Base-by-base conservation (phyloP, 108 stramenopile species). In the Cyclostephanos tholiformis region DNA sequence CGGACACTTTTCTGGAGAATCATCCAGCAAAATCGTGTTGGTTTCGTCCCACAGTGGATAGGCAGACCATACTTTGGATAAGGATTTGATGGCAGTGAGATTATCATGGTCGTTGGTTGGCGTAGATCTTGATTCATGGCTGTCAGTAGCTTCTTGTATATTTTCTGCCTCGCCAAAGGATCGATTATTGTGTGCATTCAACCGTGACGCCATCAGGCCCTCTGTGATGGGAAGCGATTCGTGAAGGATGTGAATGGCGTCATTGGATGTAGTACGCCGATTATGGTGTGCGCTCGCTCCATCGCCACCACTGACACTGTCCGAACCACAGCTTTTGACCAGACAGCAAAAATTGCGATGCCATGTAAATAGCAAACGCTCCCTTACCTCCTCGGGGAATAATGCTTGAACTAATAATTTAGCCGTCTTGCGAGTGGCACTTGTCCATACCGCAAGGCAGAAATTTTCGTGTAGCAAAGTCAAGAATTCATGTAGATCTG, bases 1-100 rank as follows among this genome's bases (percentile, higher is more conserved):
- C 26, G 79, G 82, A 59, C 87, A 88, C 68, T 94, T 94, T 36
- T 91, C 86, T 1, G 88, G 90, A 32, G 89, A 89, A 82, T 94
- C 93, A 57, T 94, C 93, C 25, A 94, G 71, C 27, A 94, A 46
- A 16, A 94, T 61, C 9, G 93, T 94, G 72, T 94, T 94, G 70
- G 79, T 67, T 43, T 61, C 50, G 57, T 90, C 77, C 93, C 93
- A 94, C 29, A 91, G 55, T 5, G 89, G 93, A 72, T 69, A 91
- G 0, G 71, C 71, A 26, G 72, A 82, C 88, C 89, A 94, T 46
- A 94, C 87, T 58, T 91, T 88, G 16, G 69, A 41, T 63, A 94
- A 65, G 2, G 75, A 75, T 84, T 94, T 94, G 64, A 87, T 71
- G 67, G 82, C 90, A 14, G 87, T 67, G 14, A 73, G n/a, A 63